Percentiles rank a stretch among this genome's conserved stretches.
phyloP scores from a whole-genome alignment of 2,329 filamentous ascomycete genomes.

The Huntiella omanensis region DNA sequence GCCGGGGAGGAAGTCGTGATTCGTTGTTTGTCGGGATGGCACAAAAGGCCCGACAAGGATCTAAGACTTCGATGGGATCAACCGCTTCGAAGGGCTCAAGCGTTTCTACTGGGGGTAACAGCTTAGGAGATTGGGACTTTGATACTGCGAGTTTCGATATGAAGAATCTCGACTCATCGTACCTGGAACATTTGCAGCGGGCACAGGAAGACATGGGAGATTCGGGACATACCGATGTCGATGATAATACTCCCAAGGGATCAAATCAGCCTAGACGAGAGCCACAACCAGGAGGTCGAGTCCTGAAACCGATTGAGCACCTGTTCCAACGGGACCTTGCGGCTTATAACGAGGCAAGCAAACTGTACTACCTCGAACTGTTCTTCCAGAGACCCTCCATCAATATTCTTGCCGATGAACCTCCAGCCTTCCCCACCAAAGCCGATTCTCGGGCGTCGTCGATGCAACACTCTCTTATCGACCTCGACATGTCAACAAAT shows the following conservation, averaged over 20 bases:
- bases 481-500: conserved; percentile 40
- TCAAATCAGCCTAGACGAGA: background rate
- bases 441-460: conserved; percentile 35
- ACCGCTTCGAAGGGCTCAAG: conserved; percentile 30
- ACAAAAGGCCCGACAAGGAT: conserved; percentile 1
- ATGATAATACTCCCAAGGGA: background rate
- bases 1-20: conserved; percentile 49
- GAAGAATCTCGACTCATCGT: background rate
- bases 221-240: background rate
- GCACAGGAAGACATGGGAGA: background rate
- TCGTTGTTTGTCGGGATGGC: conserved; percentile 30
- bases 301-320: conserved; percentile 42
- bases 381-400: conserved; percentile 19
- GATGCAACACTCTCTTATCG: conserved; percentile 41
- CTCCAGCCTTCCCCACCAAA: conserved; percentile 15
- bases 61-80: conserved; percentile 4
- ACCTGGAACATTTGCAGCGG: background rate
- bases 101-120: conserved; percentile 17
- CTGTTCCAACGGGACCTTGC: conserved; percentile 48
- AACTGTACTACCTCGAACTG: conserved; percentile 31
- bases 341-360: conserved; percentile 44
- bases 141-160: background rate
- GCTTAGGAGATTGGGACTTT: conserved; percentile 8
- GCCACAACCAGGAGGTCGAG: conserved; percentile 8
- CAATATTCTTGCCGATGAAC: conserved; percentile 18